phyloP scores from a whole-genome alignment of 1,139 yeast species.

The Saccharomycopsis hybrid region DNA sequence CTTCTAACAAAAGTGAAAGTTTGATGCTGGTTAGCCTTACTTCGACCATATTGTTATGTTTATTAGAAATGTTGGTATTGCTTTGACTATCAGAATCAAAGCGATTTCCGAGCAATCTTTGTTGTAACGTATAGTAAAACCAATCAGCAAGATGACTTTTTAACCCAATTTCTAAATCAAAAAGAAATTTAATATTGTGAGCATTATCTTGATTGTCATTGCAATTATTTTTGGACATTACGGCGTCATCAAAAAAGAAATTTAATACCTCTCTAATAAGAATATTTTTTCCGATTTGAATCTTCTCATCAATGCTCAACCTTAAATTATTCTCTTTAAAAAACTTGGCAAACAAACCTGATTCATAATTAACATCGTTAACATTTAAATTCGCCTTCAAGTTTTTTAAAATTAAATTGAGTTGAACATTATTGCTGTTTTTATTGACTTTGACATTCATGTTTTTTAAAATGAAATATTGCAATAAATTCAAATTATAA shows the following conservation, averaged over 20 bases:
- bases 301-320: not conserved
- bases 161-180: conserved; percentile 4
- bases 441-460: conserved; percentile 9
- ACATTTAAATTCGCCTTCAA: conserved; percentile 46
- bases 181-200: not conserved
- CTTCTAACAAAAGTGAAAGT: not conserved
- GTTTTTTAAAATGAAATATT: conserved; percentile 15
- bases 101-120: not conserved
- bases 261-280: not conserved
- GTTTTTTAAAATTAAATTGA: conserved; percentile 47
- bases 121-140: conserved; percentile 2
- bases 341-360: not conserved
- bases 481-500: conserved; percentile 23
- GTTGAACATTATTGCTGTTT: conserved; percentile 24
- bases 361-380: not conserved
- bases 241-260: conserved; percentile 5
- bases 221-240: not conserved
- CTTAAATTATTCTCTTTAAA: not conserved
- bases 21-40: conserved; percentile 2
- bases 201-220: not conserved
- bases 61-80: not conserved
- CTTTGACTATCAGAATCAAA: not conserved
- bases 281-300: conserved; percentile 1
- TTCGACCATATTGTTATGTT: too few species aligned
- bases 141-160: conserved; percentile 12